phyloP scores from a whole-genome alignment of 2,329 filamentous ascomycete species.

The Talaromyces sp. region DNA sequence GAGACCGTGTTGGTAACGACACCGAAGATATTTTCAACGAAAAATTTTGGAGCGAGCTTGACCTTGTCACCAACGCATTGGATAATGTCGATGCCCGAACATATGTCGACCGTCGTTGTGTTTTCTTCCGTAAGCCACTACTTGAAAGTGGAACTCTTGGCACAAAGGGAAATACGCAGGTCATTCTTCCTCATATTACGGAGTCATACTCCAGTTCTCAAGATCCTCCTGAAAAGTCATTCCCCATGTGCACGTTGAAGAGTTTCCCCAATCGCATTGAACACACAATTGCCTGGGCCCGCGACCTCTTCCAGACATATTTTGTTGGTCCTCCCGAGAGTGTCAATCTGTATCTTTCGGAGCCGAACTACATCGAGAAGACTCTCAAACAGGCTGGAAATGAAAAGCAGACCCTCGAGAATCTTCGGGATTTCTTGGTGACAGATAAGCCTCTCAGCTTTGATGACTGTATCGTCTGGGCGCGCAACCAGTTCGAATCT shows the following conservation, averaged over 20 bases:
- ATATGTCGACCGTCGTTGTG: constrained; percentile 92
- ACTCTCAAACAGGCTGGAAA: constrained; percentile 90
- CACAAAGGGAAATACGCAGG: constrained; percentile 97
- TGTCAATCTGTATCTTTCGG: constrained; percentile 88
- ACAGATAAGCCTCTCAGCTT: constrained; percentile 88
- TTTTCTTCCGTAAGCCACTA: constrained; percentile 96
- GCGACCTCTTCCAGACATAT: constrained; percentile 89
- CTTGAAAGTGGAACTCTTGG: constrained; percentile 97
- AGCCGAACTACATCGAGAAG: constrained; percentile 83
- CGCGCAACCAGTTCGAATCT: constrained; percentile 86
- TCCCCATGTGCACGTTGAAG: constrained; percentile 96
- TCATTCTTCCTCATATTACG: constrained; percentile 83
- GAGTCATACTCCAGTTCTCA: constrained; percentile 98
- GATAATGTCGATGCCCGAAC: constrained; percentile 97
- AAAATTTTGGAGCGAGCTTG: constrained; percentile 79
- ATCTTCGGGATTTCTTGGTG: constrained; percentile 82
- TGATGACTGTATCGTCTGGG: constrained; percentile 96
- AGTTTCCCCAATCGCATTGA: constrained; percentile 99
- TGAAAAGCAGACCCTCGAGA: constrained; percentile 90
- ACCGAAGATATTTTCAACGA: constrained; percentile 96
- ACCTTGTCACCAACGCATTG: constrained; percentile 92
- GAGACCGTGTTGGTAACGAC: constrained; percentile 85
- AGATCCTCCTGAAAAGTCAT: constrained; percentile 96
- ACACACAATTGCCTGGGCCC: constrained; percentile 97
- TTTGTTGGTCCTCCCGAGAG: constrained; percentile 93